These are phyloP conservation scores for Physocladia obscura DNA, from an alignment of 192 early-diverging fungal genomes.

Conservation along the genomic window DNA sequence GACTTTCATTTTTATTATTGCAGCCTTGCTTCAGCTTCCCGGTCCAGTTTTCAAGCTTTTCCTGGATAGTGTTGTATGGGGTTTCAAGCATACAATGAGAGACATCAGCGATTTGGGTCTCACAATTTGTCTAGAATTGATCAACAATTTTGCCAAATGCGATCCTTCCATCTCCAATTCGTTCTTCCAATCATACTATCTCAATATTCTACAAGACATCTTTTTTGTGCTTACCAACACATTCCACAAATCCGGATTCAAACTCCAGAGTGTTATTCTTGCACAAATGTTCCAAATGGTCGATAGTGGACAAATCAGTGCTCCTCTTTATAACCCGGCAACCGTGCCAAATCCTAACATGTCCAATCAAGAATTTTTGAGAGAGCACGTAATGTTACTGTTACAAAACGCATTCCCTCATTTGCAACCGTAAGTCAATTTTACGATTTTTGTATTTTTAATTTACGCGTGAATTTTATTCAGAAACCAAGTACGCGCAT, in stretches of 20 bases:
- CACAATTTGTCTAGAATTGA: constrained; percentile 79
- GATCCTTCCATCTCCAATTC: constrained; percentile 74
- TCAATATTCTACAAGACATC: constrained; percentile 90
- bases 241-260: constrained; percentile 97
- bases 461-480: neutral
- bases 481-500: constrained; percentile 79
- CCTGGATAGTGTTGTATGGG: constrained; percentile 96
- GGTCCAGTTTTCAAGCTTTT: constrained; percentile 86
- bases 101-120: constrained; percentile 94
- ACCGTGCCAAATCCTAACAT: constrained; percentile 70
- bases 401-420: constrained; percentile 90
- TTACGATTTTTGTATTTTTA: neutral
- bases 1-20: constrained; percentile 11
- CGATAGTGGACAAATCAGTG: constrained; percentile 75
- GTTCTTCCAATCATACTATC: constrained; percentile 91
- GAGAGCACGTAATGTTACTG: constrained; percentile 80
- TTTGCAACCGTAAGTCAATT: constrained; percentile 65
- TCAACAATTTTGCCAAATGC: constrained; percentile 77
- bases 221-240: constrained; percentile 96
- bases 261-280: constrained; percentile 85
- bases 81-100: constrained; percentile 97
- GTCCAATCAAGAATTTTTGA: constrained; percentile 78
- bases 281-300: constrained; percentile 87
- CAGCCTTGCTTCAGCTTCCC: constrained; percentile 80
- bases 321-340: constrained; percentile 80